Evolutionary conservation across 768 basidiomycete genomes (phyloP).

Genomic region (Boletus vinaceobasis): DNA sequence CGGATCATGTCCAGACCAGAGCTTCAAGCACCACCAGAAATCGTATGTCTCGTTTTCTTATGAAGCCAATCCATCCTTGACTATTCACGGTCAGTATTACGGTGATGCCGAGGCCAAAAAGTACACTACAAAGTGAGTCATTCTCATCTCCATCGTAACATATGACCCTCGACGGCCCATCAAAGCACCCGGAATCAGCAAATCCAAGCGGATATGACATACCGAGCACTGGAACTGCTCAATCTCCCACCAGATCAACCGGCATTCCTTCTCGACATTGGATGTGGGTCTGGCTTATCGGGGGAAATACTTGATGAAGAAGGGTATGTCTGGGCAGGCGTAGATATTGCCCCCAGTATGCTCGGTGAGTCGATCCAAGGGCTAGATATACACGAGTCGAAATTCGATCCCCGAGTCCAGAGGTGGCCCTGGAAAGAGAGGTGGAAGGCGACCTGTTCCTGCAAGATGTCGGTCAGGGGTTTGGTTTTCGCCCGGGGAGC

Average conservation of each 20-base stretch:
- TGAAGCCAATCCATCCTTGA: neutral
- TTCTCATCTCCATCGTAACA: neutral
- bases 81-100: constrained; percentile 69
- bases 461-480: constrained; percentile 97
- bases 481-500: constrained; percentile 93
- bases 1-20: constrained; percentile 84
- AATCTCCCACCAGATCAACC: constrained; percentile 77
- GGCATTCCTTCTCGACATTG: constrained; percentile 89
- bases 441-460: constrained; percentile 95
- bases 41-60: constrained; percentile 48
- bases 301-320: constrained; percentile 96
- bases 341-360: constrained; percentile 97
- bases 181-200: constrained; percentile 89
- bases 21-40: constrained; percentile 84
- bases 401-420: constrained; percentile 37
- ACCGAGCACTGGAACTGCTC: constrained; percentile 88
- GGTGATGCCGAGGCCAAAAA: constrained; percentile 93
- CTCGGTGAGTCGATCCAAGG: constrained; percentile 56
- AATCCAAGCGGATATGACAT: constrained; percentile 97
- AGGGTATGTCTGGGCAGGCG: constrained; percentile 89
- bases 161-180: constrained; percentile 9
- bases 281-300: constrained; percentile 94
- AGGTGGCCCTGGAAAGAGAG: constrained; percentile 93
- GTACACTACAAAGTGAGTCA: constrained; percentile 86
- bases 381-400: neutral